A percentile compares a stretch with the other conserved stretches of the same genome.
These are phyloP conservation scores for Notholithocarpus densiflorus DNA, from an alignment of 306 rosid genomes.

Conservation along the genomic window DNA sequence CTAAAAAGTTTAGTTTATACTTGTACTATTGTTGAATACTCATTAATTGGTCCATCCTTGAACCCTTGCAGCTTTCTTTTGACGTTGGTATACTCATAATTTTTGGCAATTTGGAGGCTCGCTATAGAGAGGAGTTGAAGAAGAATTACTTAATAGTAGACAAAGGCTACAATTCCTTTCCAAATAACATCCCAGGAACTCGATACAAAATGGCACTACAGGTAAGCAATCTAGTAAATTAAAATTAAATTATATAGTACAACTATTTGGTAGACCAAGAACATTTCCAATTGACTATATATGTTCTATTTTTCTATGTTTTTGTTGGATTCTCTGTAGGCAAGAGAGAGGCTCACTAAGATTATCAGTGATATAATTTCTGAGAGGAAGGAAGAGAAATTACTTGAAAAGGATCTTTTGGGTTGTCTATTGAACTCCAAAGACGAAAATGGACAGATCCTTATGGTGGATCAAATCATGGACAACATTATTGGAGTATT, in stretches of 20 bases:
- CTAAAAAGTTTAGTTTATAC: no score
- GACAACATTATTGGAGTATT: conserved; percentile 90
- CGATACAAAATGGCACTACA: conserved; percentile 60
- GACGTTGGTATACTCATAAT: conserved; percentile 70
- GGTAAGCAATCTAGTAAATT: conserved; percentile 31
- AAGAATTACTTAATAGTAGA: conserved; percentile 58
- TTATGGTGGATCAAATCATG: conserved; percentile 66
- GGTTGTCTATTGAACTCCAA: conserved; percentile 58
- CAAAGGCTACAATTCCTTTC: conserved; percentile 82
- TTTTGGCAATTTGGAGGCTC: conserved; percentile 58
- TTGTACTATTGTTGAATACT: not conserved
- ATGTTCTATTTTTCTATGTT: no score
- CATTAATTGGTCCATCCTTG: conserved; percentile 3
- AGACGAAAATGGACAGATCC: conserved; percentile 46
- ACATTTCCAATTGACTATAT: not conserved
- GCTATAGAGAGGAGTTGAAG: conserved; percentile 56
- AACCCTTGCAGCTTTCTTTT: conserved; percentile 63
- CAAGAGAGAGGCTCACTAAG: conserved; percentile 58
- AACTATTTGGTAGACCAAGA: not conserved
- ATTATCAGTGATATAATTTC: conserved; percentile 57
- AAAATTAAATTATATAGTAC: not conserved
- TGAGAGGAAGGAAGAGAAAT: conserved; percentile 63
- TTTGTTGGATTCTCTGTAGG: conserved; percentile 34
- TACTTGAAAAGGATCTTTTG: conserved; percentile 55
- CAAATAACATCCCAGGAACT: conserved; percentile 65